Percentiles rank a stretch among this genome's conserved stretches.
These are phyloP conservation scores for Aspergillus texensis DNA, from an alignment of 2,329 filamentous ascomycete species.

Conservation along the genomic window DNA sequence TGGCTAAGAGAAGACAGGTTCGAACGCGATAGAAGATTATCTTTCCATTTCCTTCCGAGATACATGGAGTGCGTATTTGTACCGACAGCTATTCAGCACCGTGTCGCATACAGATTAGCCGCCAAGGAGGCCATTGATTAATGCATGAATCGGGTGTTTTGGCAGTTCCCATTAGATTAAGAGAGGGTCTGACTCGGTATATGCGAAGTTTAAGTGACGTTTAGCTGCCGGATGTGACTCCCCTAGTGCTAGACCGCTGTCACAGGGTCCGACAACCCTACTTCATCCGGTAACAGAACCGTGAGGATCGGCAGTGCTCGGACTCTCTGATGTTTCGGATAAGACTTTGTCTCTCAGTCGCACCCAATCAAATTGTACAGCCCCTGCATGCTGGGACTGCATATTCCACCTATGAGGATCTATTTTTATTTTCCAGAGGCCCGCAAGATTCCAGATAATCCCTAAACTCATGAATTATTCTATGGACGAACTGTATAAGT, in stretches of 20 bases:
- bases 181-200: neutral
- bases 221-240: neutral
- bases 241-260: neutral
- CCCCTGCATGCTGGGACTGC: neutral
- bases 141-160: neutral
- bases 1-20: neutral
- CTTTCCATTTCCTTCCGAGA: neutral
- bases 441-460: neutral
- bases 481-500: neutral
- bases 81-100: neutral
- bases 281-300: neutral
- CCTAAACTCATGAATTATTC: neutral
- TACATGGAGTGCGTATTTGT: neutral
- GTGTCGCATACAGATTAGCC: slow-evolving; percentile 1
- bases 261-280: neutral
- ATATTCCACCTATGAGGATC: neutral
- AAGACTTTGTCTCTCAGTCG: neutral
- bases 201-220: neutral
- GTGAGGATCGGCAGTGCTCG: neutral
- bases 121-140: slow-evolving; percentile 1
- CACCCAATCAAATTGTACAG: neutral
- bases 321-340: neutral
- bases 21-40: neutral
- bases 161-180: neutral
- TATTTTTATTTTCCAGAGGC: neutral